These are phyloP conservation scores for Tausonia pullulans DNA, from an alignment of 1,284 basidiomycete species.

Conservation along the genomic window DNA sequence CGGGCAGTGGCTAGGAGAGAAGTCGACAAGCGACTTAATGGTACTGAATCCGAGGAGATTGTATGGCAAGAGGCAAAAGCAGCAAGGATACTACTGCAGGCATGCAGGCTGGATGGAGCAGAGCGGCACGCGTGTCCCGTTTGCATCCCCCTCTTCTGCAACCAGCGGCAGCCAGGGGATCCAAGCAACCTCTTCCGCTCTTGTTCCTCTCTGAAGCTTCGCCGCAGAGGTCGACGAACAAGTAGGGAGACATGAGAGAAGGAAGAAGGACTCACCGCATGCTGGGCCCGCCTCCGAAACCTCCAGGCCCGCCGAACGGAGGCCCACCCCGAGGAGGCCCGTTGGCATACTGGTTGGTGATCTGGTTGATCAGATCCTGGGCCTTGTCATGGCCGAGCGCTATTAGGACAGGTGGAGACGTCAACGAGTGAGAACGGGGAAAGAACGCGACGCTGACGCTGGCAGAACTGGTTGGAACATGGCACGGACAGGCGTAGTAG, in stretches of 20 bases:
- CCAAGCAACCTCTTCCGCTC: no score
- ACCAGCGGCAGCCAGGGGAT: not conserved
- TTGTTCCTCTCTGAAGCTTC: not conserved
- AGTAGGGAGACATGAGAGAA: not conserved
- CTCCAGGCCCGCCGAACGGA: conserved; percentile 22
- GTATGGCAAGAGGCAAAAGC: not conserved
- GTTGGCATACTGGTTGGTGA: conserved; percentile 74
- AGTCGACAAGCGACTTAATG: no score
- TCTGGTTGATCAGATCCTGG: conserved; percentile 91
- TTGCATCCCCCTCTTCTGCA: not conserved
- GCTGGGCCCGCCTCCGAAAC: conserved; percentile 10
- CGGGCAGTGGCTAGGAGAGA: no score
- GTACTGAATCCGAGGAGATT: not conserved
- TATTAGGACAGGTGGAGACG: conserved; percentile 27
- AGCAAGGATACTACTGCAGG: no score
- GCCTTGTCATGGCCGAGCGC: conserved; percentile 92
- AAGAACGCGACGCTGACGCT: no score
- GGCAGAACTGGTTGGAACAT: not conserved
- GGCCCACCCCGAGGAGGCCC: conserved; percentile 35
- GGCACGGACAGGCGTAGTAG: conserved; percentile 79
- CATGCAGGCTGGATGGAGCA: not conserved
- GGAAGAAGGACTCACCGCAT: not conserved
- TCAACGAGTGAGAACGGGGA: not conserved
- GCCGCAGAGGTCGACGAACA: not conserved
- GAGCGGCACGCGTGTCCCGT: not conserved